phyloP scores from a whole-genome alignment of 1,284 basidiomycete species.

The Sanguinoderma infundibulare region DNA sequence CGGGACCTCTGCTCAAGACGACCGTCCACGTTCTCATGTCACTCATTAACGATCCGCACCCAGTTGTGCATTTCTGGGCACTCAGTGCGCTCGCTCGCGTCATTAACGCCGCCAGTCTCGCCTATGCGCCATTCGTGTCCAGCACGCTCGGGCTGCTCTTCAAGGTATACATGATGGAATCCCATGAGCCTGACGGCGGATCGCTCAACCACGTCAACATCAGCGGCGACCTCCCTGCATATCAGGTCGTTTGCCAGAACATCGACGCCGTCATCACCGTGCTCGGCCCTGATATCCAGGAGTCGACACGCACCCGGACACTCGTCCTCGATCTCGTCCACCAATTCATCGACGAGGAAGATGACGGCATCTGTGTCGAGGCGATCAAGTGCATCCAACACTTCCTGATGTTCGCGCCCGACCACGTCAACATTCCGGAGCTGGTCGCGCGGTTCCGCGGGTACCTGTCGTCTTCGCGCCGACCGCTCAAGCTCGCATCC shows the following conservation, averaged over 20 bases:
- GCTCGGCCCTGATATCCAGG: conserved; percentile 94
- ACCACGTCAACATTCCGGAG: conserved; percentile 79
- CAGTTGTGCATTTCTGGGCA: conserved; percentile 94
- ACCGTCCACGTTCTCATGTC: conserved; percentile 97
- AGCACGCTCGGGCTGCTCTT: conserved; percentile 91
- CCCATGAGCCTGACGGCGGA: conserved; percentile 95
- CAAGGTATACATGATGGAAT: conserved; percentile 89
- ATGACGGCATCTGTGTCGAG: conserved; percentile 90
- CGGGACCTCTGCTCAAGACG: conserved; percentile 94
- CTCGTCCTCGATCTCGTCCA: conserved; percentile 87
- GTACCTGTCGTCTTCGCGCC: conserved; percentile 78
- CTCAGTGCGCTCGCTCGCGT: conserved; percentile 87
- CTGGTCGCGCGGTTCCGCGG: conserved; percentile 78
- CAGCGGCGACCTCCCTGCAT: conserved; percentile 89
- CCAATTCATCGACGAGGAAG: conserved; percentile 85
- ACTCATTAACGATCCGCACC: conserved; percentile 94
- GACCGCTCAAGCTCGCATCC: conserved; percentile 90
- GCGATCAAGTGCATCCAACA: conserved; percentile 97
- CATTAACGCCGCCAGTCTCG: conserved; percentile 90
- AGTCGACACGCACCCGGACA: conserved; percentile 80
- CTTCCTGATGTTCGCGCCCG: conserved; percentile 93
- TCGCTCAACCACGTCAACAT: conserved; percentile 84
- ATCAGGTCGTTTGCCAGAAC: conserved; percentile 90
- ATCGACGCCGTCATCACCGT: conserved; percentile 94
- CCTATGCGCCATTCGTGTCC: conserved; percentile 89